Evolutionary conservation across 129 eudicot genomes (phyloP), one percentile per base, ranked within the genome.

Genomic region (Flaveria brownii): DNA sequence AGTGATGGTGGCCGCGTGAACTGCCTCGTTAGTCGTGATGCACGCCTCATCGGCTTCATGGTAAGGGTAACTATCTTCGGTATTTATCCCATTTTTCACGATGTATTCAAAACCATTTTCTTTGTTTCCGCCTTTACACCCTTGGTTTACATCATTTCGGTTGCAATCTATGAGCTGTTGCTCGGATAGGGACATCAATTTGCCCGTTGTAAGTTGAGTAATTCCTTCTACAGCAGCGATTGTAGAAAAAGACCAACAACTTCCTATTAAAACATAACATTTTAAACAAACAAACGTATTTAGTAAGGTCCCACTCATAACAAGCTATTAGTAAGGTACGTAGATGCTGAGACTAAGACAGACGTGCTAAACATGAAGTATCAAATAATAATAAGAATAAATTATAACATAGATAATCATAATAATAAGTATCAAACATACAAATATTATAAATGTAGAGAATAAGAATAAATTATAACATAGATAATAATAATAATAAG

Each of bases 171-270:
- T 82, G 26, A 87, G 75, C 41, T 84, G 84, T 84, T 87, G 91
- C 69, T 87, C 88, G 1, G 91, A 87, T 12, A 86, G 76, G 39
- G 88, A 84, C 55, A 76, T 84, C 23, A 87, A 18, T 43, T 84
- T 78, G n/a, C 80, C 84, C 0, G 91, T 87, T 66, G 60, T 78
- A 0, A 87, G 63, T 57, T 83, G 84, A n/a, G 62, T 77, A 63
- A 84, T 81, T 41, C 91, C 91, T 81, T 87, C 88, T 26, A 82
- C 75, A 0, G 91, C 86, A 49, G 84, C 88, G 10, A 87, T 64
- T 5, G 91, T 82, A 23, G 86, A 76, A 80, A 87, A 87, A 1
- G 88, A 86, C 91, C 91, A 87, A 18, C 91, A 84, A 20, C 82
- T 74, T 78, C 82, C 84, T 84, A n/a, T 75, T 2, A 42, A 22